A percentile compares a stretch with the other conserved stretches of the same genome.
These are phyloP conservation scores for Phytophthora fragariae DNA, from an alignment of 352 stramenopile species.

Conservation along the genomic window DNA sequence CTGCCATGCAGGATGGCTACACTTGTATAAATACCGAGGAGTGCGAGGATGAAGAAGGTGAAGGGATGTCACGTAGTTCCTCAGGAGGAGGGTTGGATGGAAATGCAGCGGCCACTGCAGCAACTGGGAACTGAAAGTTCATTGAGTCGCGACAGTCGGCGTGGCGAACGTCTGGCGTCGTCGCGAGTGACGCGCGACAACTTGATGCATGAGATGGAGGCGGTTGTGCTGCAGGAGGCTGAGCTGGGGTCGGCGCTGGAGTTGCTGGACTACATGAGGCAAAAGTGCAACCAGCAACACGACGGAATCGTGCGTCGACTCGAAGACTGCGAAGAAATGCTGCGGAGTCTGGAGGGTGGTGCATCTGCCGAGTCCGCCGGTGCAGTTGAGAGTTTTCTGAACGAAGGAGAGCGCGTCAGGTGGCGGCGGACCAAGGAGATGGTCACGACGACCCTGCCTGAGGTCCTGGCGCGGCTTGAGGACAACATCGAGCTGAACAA, in stretches of 20 bases:
- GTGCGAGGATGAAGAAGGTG: constrained; percentile 28
- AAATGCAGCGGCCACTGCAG: constrained; percentile 41
- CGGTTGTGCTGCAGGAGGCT: constrained; percentile 67
- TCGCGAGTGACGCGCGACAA: constrained; percentile 58
- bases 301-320: constrained; percentile 59
- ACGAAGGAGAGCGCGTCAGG: constrained; percentile 43
- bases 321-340: constrained; percentile 50
- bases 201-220: constrained; percentile 69
- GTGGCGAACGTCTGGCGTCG: constrained; percentile 44
- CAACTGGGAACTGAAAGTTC: not conserved
- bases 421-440: constrained; percentile 66
- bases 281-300: constrained; percentile 52
- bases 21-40: not conserved
- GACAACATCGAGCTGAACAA: constrained; percentile 76
- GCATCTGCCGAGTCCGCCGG: not conserved
- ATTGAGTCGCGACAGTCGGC: not conserved
- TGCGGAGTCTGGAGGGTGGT: constrained; percentile 41
- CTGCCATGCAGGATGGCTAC: not conserved
- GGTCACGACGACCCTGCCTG: constrained; percentile 57
- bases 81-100: constrained; percentile 44
- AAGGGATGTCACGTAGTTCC: constrained; percentile 64
- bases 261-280: constrained; percentile 63
- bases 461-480: constrained; percentile 60
- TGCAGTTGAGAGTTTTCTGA: constrained; percentile 33
- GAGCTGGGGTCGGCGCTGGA: constrained; percentile 68